Evolutionary conservation across 148 eudicot genomes (phyloP).

Genomic region (Cornus suecica): DNA sequence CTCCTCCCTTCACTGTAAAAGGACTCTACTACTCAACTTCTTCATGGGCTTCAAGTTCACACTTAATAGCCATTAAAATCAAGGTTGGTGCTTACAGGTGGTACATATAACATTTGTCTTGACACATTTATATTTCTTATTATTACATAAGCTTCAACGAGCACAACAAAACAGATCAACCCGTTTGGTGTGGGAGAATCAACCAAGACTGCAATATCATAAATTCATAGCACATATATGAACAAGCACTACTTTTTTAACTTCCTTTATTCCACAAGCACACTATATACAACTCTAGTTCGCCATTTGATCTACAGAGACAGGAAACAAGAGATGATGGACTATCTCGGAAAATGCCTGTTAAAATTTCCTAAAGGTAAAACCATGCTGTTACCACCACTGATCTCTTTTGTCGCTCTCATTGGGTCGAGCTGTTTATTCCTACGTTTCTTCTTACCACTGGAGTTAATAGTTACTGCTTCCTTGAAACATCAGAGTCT

Average conservation of each 20-base stretch:
- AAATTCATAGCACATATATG: background rate
- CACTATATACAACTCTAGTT: conserved; percentile 8
- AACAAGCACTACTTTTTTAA: background rate
- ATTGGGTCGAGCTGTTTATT: conserved; percentile 15
- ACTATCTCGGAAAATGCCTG: conserved; percentile 19
- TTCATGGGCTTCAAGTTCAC: too few relatives aligned
- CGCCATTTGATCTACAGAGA: conserved; percentile 7
- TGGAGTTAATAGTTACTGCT: conserved; percentile 26
- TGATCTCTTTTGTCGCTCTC: conserved; percentile 17
- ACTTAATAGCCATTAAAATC: too few relatives aligned
- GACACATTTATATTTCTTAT: too few relatives aligned
- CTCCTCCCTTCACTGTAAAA: too few relatives aligned
- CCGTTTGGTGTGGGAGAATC: background rate
- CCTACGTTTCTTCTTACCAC: conserved; percentile 19
- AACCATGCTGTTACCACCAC: conserved; percentile 1
- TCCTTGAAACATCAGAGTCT: conserved; percentile 49
- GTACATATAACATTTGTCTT: too few relatives aligned
- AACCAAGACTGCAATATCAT: background rate
- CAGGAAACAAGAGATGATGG: conserved; percentile 2
- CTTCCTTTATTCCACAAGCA: conserved; percentile 15
- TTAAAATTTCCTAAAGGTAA: background rate
- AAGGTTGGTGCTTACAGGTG: too few relatives aligned
- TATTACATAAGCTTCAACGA: too few relatives aligned
- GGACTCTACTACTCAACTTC: too few relatives aligned
- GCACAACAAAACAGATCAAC: too few relatives aligned